Base-by-base conservation (phyloP, 2,329 filamentous ascomycete genomes). In the Pestalotiopsis sp. region DNA sequence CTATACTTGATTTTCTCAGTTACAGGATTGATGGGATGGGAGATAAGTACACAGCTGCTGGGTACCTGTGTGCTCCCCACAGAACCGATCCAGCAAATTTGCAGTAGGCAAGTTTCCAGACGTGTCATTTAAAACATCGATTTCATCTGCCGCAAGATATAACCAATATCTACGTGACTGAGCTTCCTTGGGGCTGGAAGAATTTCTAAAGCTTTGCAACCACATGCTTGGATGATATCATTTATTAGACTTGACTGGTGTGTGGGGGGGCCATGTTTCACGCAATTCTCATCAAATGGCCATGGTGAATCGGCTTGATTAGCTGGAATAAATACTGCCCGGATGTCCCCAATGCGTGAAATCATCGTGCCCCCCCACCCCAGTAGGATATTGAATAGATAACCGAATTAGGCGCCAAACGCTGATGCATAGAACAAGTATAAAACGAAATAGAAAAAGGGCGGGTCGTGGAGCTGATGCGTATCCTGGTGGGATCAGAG, bases 381-480 rank as follows among this genome's bases (percentile, higher is more conserved):
- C 17, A 9, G 9, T 27, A 39, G 25, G 36, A 31, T 36, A 62
- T 27, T 20, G 9, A 62, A 62, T 23, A 59, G 4, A 62, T 62
- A 39, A 62, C 59, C 49, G 52, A 57, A 23, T 17, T 25, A 45
- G 59, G 74, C 73, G 73, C 73, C 73, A 66, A 69, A 73, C 73
- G 73, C 73, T 75, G 66, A 75, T 75, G 73, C 73, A 73, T 70
- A 17, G n/a, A 36, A 36, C 45, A 38, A 62, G n/a, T 62, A 36
- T 36, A 31, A 23, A 36, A 62, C 38, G 27, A 36, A 62, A 36
- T 36, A 12, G 31, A 20, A 39, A 14, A 20, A 2, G 31, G 20
- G 36, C 17, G n/a, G 59, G 20, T 31, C 11, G 23, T 13, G 9
- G 9, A 27, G 36, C 25, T 39, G 4, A 52, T 20, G 4, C 45